phyloP scores from a whole-genome alignment of 371 early-diverging fungal species.

The Sporodiniella umbellata region DNA sequence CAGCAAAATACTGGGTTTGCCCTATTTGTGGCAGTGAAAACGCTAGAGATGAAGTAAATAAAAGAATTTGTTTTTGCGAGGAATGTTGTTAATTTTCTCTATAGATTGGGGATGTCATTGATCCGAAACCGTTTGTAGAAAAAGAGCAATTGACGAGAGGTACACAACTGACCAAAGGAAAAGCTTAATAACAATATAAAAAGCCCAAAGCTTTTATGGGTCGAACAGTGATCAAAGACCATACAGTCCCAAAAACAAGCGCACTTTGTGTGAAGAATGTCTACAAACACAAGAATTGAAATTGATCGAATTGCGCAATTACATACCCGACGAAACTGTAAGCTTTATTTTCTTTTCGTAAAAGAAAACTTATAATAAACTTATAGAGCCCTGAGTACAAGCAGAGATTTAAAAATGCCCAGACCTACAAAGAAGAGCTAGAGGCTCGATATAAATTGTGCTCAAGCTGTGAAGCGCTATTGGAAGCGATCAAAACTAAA shows the following conservation, averaged over 20 bases:
- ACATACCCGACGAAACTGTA: constrained; percentile 1
- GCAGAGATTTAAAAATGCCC: neutral
- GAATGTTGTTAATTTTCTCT: neutral
- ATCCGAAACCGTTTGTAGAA: neutral
- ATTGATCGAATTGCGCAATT: neutral
- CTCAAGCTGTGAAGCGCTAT: neutral
- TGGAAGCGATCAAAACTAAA: neutral
- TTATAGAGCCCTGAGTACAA: neutral
- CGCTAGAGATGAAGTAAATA: constrained; percentile 16
- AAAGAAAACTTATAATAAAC: neutral
- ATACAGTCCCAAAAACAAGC: neutral
- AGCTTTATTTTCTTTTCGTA: neutral
- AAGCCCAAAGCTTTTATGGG: neutral
- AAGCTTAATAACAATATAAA: neutral
- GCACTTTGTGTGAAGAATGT: neutral
- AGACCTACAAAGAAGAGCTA: neutral
- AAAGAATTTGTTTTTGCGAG: neutral
- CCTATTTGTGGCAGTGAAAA: constrained; percentile 24
- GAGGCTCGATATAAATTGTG: neutral
- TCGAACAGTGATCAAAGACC: too few relatives aligned
- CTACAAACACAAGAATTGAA: neutral
- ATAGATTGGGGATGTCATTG: neutral
- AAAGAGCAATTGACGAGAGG: neutral
- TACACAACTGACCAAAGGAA: neutral
- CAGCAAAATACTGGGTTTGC: constrained; percentile 18